A percentile compares a stretch with the other conserved stretches of the same genome.
phyloP scores from a whole-genome alignment of 129 eudicot genomes.

The Tagetes patula region DNA sequence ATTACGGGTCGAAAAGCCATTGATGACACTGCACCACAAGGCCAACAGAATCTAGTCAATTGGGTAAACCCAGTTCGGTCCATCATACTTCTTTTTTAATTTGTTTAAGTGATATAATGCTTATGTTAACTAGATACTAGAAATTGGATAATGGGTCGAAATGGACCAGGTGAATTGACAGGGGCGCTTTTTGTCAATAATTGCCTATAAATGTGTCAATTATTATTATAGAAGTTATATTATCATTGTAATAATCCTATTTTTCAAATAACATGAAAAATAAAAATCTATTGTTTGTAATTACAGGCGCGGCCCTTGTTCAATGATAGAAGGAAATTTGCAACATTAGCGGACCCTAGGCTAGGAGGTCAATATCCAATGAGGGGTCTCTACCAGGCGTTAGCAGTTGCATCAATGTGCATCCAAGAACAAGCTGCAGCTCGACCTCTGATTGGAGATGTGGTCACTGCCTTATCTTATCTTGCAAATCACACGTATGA shows the following conservation, averaged over 20 bases:
- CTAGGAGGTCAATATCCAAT: conserved; percentile 75
- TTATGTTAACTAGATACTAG: not conserved
- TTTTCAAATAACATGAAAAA: not conserved
- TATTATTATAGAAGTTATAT: too few relatives aligned
- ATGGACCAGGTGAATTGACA: too few relatives aligned
- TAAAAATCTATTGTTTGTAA: not conserved
- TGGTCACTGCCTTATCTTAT: conserved; percentile 81
- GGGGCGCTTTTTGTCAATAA: too few relatives aligned
- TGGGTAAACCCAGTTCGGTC: conserved; percentile 53
- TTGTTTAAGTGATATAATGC: not conserved
- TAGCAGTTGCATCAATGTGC: conserved; percentile 91
- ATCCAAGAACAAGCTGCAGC: conserved; percentile 86
- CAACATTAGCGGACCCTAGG: conserved; percentile 68
- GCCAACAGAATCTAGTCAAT: conserved; percentile 84
- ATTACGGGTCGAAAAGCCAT: conserved; percentile 97
- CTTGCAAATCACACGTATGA: conserved; percentile 72
- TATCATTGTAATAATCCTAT: not conserved
- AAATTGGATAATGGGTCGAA: not conserved
- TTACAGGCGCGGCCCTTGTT: conserved; percentile 84
- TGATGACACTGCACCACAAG: conserved; percentile 78
- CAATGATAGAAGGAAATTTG: conserved; percentile 68
- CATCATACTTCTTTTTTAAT: not conserved
- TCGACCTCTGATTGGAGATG: conserved; percentile 82
- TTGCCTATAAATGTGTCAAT: too few relatives aligned
- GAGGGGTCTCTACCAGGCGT: conserved; percentile 89